Evolutionary conservation across 768 basidiomycete genomes (phyloP).

Genomic region (Suillus lakei): DNA sequence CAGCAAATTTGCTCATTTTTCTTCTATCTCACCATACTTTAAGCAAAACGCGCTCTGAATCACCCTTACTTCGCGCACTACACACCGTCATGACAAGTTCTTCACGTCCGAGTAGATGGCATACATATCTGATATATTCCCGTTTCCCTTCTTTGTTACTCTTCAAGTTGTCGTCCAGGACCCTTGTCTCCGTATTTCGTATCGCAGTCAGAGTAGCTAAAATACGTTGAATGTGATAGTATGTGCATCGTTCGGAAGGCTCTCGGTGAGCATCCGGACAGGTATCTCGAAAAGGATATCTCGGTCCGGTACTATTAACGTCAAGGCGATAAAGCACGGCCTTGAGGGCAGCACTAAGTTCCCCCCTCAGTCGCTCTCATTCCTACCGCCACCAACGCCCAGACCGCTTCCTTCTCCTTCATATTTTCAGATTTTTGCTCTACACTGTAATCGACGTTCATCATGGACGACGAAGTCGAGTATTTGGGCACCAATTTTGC

Average conservation of each 20-base stretch:
- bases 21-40: conserved; percentile 8
- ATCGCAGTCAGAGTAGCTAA: conserved; percentile 19
- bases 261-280: background rate
- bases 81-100: conserved; percentile 27
- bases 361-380: conserved; percentile 20
- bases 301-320: conserved; percentile 20
- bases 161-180: conserved; percentile 6
- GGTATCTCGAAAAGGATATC: conserved; percentile 25
- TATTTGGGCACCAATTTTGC: conserved; percentile 54
- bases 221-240: conserved; percentile 27
- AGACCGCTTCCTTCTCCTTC: background rate
- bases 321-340: conserved; percentile 39
- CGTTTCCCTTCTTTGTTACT: conserved; percentile 2
- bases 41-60: conserved; percentile 61
- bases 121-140: conserved; percentile 7
- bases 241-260: conserved; percentile 14
- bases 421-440: conserved; percentile 9
- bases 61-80: conserved; percentile 61
- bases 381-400: conserved; percentile 16
- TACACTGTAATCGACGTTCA: conserved; percentile 11
- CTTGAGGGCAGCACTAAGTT: conserved; percentile 36
- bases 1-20: background rate
- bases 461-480: conserved; percentile 65
- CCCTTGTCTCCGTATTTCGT: background rate
- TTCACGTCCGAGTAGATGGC: conserved; percentile 3